A percentile compares a stretch with the other conserved stretches of the same genome.
These are phyloP conservation scores for Xylaria scruposa DNA, from an alignment of 495 filamentous ascomycete species.

Conservation along the genomic window DNA sequence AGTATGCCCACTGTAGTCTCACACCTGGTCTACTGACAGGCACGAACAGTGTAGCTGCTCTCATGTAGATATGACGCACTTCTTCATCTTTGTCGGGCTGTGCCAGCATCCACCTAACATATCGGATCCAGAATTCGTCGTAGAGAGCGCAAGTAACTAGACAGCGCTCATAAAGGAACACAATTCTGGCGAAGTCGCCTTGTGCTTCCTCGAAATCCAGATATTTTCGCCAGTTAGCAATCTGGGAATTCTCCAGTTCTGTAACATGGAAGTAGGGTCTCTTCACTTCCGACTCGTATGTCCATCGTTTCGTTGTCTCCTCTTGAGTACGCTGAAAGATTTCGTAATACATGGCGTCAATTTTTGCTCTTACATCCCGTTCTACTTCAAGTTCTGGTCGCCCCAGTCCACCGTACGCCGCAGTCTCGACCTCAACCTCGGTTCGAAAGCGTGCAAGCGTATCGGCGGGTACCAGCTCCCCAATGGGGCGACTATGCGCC, in stretches of 20 bases:
- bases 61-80: constrained; percentile 90
- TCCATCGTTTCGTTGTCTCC: constrained; percentile 93
- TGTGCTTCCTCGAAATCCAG: constrained; percentile 94
- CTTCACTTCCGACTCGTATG: constrained; percentile 93
- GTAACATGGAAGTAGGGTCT: constrained; percentile 97
- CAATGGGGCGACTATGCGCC: constrained; percentile 72
- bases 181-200: constrained; percentile 73
- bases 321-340: constrained; percentile 82
- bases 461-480: constrained; percentile 74
- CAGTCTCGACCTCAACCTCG: constrained; percentile 69
- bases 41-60: constrained; percentile 81
- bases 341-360: constrained; percentile 82
- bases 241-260: constrained; percentile 83
- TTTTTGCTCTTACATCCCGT: constrained; percentile 75
- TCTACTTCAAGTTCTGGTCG: constrained; percentile 80
- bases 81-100: constrained; percentile 87
- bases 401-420: constrained; percentile 49
- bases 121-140: constrained; percentile 97
- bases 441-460: constrained; percentile 70
- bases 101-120: constrained; percentile 94
- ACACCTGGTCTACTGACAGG: constrained; percentile 82
- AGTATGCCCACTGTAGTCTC: constrained; percentile 90
- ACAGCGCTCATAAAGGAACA: constrained; percentile 92
- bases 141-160: constrained; percentile 92
- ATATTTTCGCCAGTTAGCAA: constrained; percentile 95